Evolutionary conservation across 2,329 filamentous ascomycete species (phyloP), one percentile per base, ranked within the genome.

Genomic region (Fonsecaea nubica): DNA sequence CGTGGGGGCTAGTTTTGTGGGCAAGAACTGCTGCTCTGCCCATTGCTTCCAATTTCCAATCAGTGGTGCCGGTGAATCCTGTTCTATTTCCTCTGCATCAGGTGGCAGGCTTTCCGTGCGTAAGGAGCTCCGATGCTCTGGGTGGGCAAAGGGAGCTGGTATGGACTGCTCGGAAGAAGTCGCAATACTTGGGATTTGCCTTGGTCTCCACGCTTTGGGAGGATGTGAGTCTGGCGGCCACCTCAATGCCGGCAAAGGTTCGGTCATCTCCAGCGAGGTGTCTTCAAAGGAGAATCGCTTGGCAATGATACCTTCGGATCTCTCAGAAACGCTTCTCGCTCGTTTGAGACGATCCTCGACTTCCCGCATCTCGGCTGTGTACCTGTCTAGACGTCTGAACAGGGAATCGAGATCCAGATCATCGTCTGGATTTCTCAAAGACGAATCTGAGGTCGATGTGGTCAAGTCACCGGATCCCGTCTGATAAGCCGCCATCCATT

Each of bases 331-430:
- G 36, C 42, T 35, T 10, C 58, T 50, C 25, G 63, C 62, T 30
- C 58, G 36, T 38, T 48, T 63, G 8, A 69, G 45, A n/a, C 63
- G 56, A 8, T 62, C 56, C 50, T 63, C 67, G 3, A 69, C 57
- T 36, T 66, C 67, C 32, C 66, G 50, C 61, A 69, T 62, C 18
- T 69, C 61, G 25, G 67, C 58, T 8, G 67, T 64, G 40, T 69
- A 66, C 33, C 42, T 69, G 52, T 69, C 67, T 42, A 69, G 59
- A n/a, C 58, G 63, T 38, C 48, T 52, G 40, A 69, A 66, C 18
- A 69, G 60, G 9, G 67, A 64, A 33, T 69, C 61, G 4, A 69
- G 61, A 59, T 66, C 67, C 30, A 69, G 50, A 57, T 69, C 67
- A 50, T 40, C 57, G 21, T 61, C n/a, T 48, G 25, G 36, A 21